Base-by-base conservation (phyloP, 1,284 basidiomycete species). In the Rhodotorula mucilaginosa region DNA sequence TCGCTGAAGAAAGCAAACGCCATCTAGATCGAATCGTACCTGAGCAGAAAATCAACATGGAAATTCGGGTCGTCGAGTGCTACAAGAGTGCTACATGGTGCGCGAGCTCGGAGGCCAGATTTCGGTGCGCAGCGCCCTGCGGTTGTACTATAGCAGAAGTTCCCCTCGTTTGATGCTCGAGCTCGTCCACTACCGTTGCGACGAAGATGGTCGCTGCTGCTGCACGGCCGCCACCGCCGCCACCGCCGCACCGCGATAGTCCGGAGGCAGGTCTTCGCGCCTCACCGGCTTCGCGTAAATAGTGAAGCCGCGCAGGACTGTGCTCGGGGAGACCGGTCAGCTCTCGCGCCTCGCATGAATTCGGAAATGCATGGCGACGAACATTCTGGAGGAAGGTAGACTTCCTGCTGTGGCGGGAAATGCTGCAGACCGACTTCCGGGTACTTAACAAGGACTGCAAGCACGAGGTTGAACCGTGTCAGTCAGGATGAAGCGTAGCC, bases 221-320 rank as follows among this genome's bases (percentile, higher is more conserved):
- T 34, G 26, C 15, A 48, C 46, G 47, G 29, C 13, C 8, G 26
- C 47, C 46, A 48, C 47, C 7, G 29, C 26, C n/a, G 47, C 29
- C 16, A 29, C 19, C 3, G 34, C 58, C 26, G 47, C 47, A 48
- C 60, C 26, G 26, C 19, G 4, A 48, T 61, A 34, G 18, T 23
- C 60, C 4, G 64, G 64, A 23, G 64, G 64, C 8, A 65, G 47
- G 48, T 65, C 64, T 23, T 65, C 64, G 7, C 12, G 2, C n/a
- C 60, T 39, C n/a, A 73, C 56, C 2, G 54, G 56, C 52, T 73
- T 73, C 39, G 57, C 69, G 59, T 62, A 73, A 13, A 73, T 64
- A 34, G 51, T 23, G 68, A 69, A 73, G 18, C 72, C 72, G 48
- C 72, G 68, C 1, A 73, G 62, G 23, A 70, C 71, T 73, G 61